Percentiles rank a stretch among this genome's conserved stretches.
These are phyloP conservation scores for Trichoderma breve DNA, from an alignment of 2,329 filamentous ascomycete genomes.

Conservation along the genomic window DNA sequence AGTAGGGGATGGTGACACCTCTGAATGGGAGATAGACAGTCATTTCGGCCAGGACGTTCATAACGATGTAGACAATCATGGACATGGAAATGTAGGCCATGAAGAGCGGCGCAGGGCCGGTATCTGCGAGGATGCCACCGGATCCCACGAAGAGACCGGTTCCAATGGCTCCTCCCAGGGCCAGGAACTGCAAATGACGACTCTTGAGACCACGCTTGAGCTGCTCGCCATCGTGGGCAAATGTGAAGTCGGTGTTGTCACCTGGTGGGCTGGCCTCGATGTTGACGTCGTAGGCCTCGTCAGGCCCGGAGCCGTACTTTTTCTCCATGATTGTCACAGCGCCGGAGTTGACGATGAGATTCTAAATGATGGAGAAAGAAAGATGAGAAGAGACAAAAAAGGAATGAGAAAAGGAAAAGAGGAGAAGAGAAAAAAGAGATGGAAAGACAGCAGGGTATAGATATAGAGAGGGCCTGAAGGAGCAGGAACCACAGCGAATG, in stretches of 20 bases:
- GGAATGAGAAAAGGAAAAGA: neutral
- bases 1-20: slow-evolving; percentile 57
- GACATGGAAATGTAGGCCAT: slow-evolving; percentile 64
- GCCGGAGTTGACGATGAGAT: neutral
- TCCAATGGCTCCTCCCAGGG: slow-evolving; percentile 57
- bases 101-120: slow-evolving; percentile 65
- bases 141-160: slow-evolving; percentile 64
- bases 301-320: slow-evolving; percentile 16
- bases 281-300: slow-evolving; percentile 29
- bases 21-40: slow-evolving; percentile 53
- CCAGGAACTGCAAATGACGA: slow-evolving; percentile 60
- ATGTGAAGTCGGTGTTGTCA: slow-evolving; percentile 34
- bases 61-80: slow-evolving; percentile 51
- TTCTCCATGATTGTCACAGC: slow-evolving; percentile 26
- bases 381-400: neutral
- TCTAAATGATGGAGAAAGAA: neutral
- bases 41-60: slow-evolving; percentile 57
- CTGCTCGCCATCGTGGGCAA: slow-evolving; percentile 42
- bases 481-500: neutral
- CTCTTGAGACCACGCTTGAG: slow-evolving; percentile 58
- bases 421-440: neutral
- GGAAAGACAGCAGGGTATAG: neutral
- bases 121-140: slow-evolving; percentile 52
- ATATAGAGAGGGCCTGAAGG: neutral
- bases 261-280: slow-evolving; percentile 27